phyloP scores from a whole-genome alignment of 345 rosid genomes.

The Eucalyptus camaldulensis region DNA sequence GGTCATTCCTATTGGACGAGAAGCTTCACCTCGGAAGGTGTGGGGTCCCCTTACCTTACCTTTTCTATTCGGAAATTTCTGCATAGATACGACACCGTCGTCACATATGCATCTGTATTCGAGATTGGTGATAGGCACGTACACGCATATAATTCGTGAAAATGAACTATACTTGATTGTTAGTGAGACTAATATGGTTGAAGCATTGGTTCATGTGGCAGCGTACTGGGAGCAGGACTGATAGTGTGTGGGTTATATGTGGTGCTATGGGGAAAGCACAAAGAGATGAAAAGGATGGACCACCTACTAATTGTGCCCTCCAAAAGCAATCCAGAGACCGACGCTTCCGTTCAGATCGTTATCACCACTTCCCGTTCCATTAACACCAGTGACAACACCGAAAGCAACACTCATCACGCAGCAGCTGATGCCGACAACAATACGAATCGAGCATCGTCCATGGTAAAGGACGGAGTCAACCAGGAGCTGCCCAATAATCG shows the following conservation, averaged over 20 bases:
- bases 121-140: background rate
- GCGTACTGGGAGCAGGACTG: constrained; percentile 31
- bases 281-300: constrained; percentile 8
- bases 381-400: background rate
- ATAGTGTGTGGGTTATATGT: constrained; percentile 31
- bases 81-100: background rate
- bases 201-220: background rate
- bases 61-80: background rate
- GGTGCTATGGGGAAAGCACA: constrained; percentile 47
- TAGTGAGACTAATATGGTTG: background rate
- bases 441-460: background rate
- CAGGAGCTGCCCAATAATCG: background rate
- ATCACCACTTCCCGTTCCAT: background rate
- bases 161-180: background rate
- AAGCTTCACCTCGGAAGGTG: constrained; percentile 19
- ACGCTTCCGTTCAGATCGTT: background rate
- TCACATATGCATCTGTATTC: background rate
- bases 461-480: background rate
- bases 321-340: background rate
- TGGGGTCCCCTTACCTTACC: background rate
- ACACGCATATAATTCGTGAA: background rate
- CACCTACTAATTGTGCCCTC: background rate
- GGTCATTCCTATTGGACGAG: background rate
- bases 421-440: background rate
- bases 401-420: background rate